These are phyloP conservation scores for Hypoxylon trugodes DNA, from an alignment of 495 filamentous ascomycete species.

Conservation along the genomic window DNA sequence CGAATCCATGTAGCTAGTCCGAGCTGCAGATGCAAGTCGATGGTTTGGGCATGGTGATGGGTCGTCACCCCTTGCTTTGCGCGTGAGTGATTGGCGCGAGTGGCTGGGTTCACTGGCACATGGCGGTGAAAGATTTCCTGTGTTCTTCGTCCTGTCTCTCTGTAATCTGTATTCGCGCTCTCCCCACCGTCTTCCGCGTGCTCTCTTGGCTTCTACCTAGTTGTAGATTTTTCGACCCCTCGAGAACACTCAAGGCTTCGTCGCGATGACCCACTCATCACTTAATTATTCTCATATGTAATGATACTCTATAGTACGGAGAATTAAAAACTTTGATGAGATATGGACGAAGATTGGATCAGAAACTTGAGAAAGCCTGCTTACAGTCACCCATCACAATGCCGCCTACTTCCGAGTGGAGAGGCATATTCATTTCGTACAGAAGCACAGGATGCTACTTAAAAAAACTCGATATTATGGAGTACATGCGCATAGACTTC, in stretches of 20 bases:
- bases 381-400: conserved; percentile 31
- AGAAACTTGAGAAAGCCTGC: conserved; percentile 20
- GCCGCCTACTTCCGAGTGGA: conserved; percentile 39
- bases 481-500: conserved; percentile 25
- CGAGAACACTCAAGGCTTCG: conserved; percentile 20
- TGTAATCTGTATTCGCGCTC: background rate
- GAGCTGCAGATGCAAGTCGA: conserved; percentile 35
- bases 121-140: conserved; percentile 42
- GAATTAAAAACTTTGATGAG: conserved; percentile 12
- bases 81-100: conserved; percentile 43
- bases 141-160: conserved; percentile 5
- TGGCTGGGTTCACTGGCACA: conserved; percentile 38
- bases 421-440: conserved; percentile 35
- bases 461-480: conserved; percentile 32
- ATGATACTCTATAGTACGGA: conserved; percentile 1
- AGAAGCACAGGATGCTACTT: conserved; percentile 35
- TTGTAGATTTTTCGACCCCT: no score
- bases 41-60: conserved; percentile 39
- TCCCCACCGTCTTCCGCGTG: conserved; percentile 11
- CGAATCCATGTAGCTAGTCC: conserved; percentile 16
- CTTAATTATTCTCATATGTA: conserved; percentile 1
- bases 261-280: conserved; percentile 16
- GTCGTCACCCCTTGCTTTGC: conserved; percentile 28
- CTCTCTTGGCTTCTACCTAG: conserved; percentile 14
- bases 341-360: conserved; percentile 31